phyloP scores from a whole-genome alignment of 2,329 filamentous ascomycete species.

The Cladophialophora immunda region DNA sequence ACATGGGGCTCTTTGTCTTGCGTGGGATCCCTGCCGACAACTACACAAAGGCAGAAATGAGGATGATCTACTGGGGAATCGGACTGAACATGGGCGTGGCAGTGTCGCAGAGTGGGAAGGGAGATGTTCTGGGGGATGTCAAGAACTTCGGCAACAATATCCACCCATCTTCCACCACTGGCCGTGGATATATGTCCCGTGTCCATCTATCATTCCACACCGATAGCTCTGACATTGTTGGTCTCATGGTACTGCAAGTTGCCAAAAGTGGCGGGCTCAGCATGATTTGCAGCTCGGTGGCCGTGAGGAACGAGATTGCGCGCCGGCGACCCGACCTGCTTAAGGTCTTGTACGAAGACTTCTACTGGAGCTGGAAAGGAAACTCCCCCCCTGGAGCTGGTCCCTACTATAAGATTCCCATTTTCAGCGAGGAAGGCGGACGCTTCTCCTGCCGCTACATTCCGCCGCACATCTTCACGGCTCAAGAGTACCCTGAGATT shows the following conservation, averaged over 20 bases:
- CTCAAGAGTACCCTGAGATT: constrained; percentile 1
- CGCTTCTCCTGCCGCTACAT: constrained; percentile 7
- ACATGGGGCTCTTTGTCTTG: constrained; percentile 6
- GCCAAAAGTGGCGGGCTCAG: constrained; percentile 2
- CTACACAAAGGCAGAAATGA: constrained; percentile 1
- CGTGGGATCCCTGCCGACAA: background rate
- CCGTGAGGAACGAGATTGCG: constrained; percentile 2
- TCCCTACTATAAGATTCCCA: constrained; percentile 3
- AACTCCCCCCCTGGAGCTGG: background rate
- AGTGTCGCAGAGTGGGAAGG: constrained; percentile 3
- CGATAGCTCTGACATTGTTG: background rate
- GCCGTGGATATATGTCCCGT: constrained; percentile 2
- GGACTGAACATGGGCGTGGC: background rate
- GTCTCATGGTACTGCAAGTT: background rate
- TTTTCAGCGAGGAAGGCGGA: constrained; percentile 6
- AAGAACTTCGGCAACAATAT: constrained; percentile 3
- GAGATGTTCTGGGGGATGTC: constrained; percentile 4
- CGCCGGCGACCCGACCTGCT: background rate
- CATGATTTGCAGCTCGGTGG: constrained; percentile 4
- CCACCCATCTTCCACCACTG: background rate
- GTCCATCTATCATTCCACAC: background rate
- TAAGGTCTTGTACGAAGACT: constrained; percentile 6
- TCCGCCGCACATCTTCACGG: background rate
- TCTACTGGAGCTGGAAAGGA: constrained; percentile 5
- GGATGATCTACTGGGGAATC: constrained; percentile 1